A percentile compares a stretch with the other conserved stretches of the same genome.
Evolutionary conservation across 805 yeast species (phyloP).

Genomic region (Lipomyces sp.): DNA sequence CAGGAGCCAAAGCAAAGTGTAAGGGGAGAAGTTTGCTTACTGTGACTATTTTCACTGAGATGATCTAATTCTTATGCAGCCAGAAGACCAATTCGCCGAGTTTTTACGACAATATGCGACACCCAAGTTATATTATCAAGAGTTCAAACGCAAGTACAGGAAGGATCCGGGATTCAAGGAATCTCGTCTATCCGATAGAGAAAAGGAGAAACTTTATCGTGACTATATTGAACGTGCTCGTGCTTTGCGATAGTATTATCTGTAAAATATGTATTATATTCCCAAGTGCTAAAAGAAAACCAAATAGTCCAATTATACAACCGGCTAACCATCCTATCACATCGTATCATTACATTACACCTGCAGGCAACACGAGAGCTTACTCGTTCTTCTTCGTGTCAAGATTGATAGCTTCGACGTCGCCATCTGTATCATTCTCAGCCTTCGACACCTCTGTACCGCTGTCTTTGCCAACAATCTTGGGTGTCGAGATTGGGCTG

Average conservation of each 20-base stretch:
- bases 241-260: too few relatives aligned
- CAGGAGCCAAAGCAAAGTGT: conserved; percentile 8
- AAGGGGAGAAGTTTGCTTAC: background rate
- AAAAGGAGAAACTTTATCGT: conserved; percentile 42
- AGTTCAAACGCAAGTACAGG: conserved; percentile 42
- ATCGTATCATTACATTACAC: too few relatives aligned
- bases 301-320: too few relatives aligned
- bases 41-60: background rate
- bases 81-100: conserved; percentile 33
- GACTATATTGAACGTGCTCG: conserved; percentile 32
- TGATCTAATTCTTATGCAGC: conserved; percentile 8
- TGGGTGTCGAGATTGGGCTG: conserved; percentile 13
- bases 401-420: conserved; percentile 10
- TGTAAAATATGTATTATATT: too few relatives aligned
- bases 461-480: background rate
- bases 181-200: conserved; percentile 38
- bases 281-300: too few relatives aligned
- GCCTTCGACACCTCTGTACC: background rate
- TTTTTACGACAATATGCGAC: conserved; percentile 34
- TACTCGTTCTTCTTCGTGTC: background rate
- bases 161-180: conserved; percentile 33
- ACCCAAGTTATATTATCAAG: conserved; percentile 39
- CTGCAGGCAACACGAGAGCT: too few relatives aligned
- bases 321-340: too few relatives aligned
- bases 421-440: conserved; percentile 3